Evolutionary conservation across 352 stramenopile genomes (phyloP).

Genomic region (Pythium periplocum): DNA sequence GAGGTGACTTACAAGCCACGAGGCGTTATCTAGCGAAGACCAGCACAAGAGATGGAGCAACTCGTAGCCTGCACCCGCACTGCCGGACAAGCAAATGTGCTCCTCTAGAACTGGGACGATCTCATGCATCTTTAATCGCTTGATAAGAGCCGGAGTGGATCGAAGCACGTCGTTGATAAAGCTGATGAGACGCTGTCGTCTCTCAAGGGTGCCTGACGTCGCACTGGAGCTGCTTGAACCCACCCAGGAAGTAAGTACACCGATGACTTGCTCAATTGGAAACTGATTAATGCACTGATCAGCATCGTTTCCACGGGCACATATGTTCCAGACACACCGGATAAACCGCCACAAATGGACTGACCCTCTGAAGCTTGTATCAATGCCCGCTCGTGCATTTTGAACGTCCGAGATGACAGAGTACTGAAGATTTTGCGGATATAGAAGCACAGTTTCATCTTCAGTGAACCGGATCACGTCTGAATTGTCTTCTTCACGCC

Average conservation of each 20-base stretch:
- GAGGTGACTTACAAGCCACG: not conserved
- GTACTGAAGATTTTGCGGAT: slow-evolving; percentile 12
- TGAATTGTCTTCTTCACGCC: too few relatives aligned
- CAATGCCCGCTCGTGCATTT: not conserved
- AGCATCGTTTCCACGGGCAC: not conserved
- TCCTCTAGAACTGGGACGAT: slow-evolving; percentile 8
- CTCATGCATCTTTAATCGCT: slow-evolving; percentile 3
- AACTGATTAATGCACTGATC: too few relatives aligned
- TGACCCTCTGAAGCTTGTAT: slow-evolving; percentile 9
- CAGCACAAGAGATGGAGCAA: slow-evolving; percentile 11
- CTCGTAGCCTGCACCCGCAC: slow-evolving; percentile 7
- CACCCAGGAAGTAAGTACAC: too few relatives aligned
- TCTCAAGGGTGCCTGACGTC: not conserved
- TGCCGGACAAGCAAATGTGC: slow-evolving; percentile 2
- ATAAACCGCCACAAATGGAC: slow-evolving; percentile 12
- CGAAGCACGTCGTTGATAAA: slow-evolving; percentile 16
- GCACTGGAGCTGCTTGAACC: too few relatives aligned
- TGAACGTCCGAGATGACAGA: slow-evolving; percentile 3
- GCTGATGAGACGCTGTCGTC: slow-evolving; percentile 7
- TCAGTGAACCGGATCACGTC: too few relatives aligned
- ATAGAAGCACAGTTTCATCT: not conserved
- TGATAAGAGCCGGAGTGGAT: not conserved
- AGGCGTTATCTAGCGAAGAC: slow-evolving; percentile 1
- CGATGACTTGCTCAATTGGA: too few relatives aligned
- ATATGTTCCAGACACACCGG: slow-evolving; percentile 7